Evolutionary conservation across 805 yeast genomes (phyloP), one percentile per base, ranked within the genome.

Genomic region (Alloascoidea hylecoeti): DNA sequence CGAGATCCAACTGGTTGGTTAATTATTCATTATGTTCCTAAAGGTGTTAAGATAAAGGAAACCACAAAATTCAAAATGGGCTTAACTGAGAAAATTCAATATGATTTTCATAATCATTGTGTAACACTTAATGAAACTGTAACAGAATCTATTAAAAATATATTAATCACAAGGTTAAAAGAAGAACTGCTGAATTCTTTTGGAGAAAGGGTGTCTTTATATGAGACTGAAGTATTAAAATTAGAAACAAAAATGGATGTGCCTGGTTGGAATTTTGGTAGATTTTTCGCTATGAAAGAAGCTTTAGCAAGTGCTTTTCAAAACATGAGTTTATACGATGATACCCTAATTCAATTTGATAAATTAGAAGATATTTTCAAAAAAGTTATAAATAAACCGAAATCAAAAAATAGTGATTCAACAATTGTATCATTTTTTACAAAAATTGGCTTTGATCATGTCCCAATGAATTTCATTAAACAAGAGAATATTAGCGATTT

Each of bases 1-100:
- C 58, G 50, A 37, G 70, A 39, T 35, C 66, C 70, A 2, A 69
- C 78, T 5, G 77, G 75, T 37, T 75, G 86, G 78, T 60, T 70
- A 42, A 64, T 85, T 3, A 55, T 83, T 0, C 63, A 70, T 36
- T 71, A 67, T 48, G 64, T 68, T 3, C 65, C 72, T 2, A 42
- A 51, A 15, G 56, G 53, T n/a, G 44, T 44, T 12, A 57, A 58
- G 38, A 68, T 23, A 23, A 9, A n/a, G 9, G 30, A 23, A n/a
- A 23, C 30, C 13, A 23, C 30, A 23, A 53, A 64, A 35, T 61
- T 70, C 39, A 66, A 68, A 39, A 58, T 65, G 1, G 66, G 73
- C 3, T 57, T 64, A 0, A 67, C 59, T 44, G 82, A 76, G 43
- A 76, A 77, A 46, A 55, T 76, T 34, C 63, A 60, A 39, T 44